phyloP scores from a whole-genome alignment of 768 basidiomycete genomes.

The Lactarius indigo region DNA sequence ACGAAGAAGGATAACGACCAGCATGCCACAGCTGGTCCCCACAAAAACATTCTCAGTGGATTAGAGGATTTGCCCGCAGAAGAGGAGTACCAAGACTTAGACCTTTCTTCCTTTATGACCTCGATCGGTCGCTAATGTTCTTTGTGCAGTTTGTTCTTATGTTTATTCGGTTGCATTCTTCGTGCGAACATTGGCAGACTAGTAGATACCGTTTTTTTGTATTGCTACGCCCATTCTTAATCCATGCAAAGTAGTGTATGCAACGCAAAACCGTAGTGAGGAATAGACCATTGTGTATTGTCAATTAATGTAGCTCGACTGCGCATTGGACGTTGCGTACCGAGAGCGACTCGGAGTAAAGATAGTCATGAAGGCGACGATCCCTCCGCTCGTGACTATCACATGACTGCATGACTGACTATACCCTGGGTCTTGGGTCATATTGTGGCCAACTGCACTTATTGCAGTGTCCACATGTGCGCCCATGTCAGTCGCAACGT shows the following conservation, averaged over 20 bases:
- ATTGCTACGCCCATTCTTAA: conserved; percentile 24
- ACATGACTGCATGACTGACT: conserved; percentile 3
- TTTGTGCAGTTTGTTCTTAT: conserved; percentile 29
- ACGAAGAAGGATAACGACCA: conserved; percentile 53
- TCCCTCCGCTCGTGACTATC: background rate
- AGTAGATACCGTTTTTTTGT: conserved; percentile 19
- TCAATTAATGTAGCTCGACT: too few relatives aligned
- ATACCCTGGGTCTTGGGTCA: background rate
- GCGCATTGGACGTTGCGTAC: too few relatives aligned
- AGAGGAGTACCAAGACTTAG: conserved; percentile 87
- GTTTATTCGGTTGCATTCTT: conserved; percentile 26
- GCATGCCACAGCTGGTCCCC: conserved; percentile 49
- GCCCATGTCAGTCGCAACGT: conserved; percentile 25
- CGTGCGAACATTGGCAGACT: conserved; percentile 15
- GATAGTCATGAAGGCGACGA: too few relatives aligned
- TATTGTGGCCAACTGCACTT: background rate
- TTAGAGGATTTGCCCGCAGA: conserved; percentile 89
- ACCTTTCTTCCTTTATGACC: conserved; percentile 84
- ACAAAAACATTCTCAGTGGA: conserved; percentile 84
- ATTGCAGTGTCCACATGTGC: background rate
- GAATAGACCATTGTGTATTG: conserved; percentile 12
- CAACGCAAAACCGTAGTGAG: conserved; percentile 17
- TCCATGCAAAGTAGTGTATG: conserved; percentile 21
- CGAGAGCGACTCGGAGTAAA: too few relatives aligned
- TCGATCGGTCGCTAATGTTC: conserved; percentile 56